These are phyloP conservation scores for Bacterosira constricta DNA, from an alignment of 108 stramenopile genomes.

Conservation along the genomic window DNA sequence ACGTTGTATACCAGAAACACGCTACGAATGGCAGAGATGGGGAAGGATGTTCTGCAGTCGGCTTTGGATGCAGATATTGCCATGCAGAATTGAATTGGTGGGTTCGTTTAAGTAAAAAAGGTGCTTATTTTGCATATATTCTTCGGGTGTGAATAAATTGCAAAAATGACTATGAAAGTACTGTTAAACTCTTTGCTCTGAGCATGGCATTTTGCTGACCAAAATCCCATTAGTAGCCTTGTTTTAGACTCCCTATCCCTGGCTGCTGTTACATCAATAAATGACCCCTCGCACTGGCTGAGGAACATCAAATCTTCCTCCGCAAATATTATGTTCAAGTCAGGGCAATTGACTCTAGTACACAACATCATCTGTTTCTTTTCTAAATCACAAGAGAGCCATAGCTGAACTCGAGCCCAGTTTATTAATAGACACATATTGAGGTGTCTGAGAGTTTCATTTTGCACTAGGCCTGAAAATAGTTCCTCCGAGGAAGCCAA, in stretches of 20 bases:
- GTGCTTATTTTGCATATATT: too few relatives aligned
- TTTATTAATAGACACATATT: background rate
- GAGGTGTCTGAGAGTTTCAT: background rate
- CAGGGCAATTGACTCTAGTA: conserved; percentile 11
- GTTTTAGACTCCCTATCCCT: background rate
- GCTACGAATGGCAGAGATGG: conserved; percentile 52
- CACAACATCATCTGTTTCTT: too few relatives aligned
- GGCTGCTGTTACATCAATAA: background rate
- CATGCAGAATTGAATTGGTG: conserved; percentile 28
- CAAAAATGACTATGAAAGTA: too few relatives aligned
- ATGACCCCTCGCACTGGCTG: background rate
- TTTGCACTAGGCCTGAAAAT: background rate
- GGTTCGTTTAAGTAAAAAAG: too few relatives aligned
- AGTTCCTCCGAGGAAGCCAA: too few relatives aligned
- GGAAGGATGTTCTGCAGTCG: conserved; percentile 43
- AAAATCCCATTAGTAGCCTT: too few relatives aligned
- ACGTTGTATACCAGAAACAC: conserved; percentile 54
- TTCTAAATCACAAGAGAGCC: background rate
- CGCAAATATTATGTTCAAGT: conserved; percentile 7
- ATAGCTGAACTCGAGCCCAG: background rate
- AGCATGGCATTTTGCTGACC: conserved; percentile 14
- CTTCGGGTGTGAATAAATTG: too few relatives aligned
- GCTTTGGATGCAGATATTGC: conserved; percentile 56
- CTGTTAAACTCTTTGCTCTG: background rate
- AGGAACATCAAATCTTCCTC: conserved; percentile 6